These are phyloP conservation scores for Cyberlindnera xishuangbannaensis DNA, from an alignment of 805 yeast genomes.

Conservation along the genomic window DNA sequence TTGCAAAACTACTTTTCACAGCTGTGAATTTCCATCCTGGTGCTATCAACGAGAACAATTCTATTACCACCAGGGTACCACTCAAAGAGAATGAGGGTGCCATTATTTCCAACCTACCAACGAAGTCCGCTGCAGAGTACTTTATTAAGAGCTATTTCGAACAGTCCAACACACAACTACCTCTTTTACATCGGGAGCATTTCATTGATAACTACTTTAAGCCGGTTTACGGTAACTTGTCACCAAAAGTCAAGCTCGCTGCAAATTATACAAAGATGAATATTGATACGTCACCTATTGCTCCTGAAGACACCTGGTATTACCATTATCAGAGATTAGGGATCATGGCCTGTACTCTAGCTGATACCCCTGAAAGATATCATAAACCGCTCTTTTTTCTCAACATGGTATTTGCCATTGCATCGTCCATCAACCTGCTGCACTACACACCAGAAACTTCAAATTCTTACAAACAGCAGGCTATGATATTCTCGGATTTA, in stretches of 20 bases:
- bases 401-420: slow-evolving; percentile 74
- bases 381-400: slow-evolving; percentile 61
- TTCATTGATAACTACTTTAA: slow-evolving; percentile 61
- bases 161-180: slow-evolving; percentile 78
- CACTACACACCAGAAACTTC: slow-evolving; percentile 61
- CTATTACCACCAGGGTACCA: slow-evolving; percentile 25
- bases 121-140: slow-evolving; percentile 65
- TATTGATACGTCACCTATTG: slow-evolving; percentile 25
- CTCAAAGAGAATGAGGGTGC: slow-evolving; percentile 18
- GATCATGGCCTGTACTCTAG: slow-evolving; percentile 10
- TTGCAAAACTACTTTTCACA: slow-evolving; percentile 71
- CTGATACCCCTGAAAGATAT: slow-evolving; percentile 39
- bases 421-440: slow-evolving; percentile 67
- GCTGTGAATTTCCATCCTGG: slow-evolving; percentile 58
- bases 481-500: slow-evolving; percentile 51
- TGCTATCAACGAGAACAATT: slow-evolving; percentile 23
- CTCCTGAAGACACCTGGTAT: slow-evolving; percentile 40
- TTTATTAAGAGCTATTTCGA: slow-evolving; percentile 63
- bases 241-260: slow-evolving; percentile 49
- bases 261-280: slow-evolving; percentile 48
- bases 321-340: slow-evolving; percentile 30
- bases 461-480: slow-evolving; percentile 64
- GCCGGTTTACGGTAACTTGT: slow-evolving; percentile 74
- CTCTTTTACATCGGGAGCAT: slow-evolving; percentile 76
- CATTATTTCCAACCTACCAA: slow-evolving; percentile 45